phyloP scores from a whole-genome alignment of 2,329 filamentous ascomycete genomes.

The Aspergillus clavatus region DNA sequence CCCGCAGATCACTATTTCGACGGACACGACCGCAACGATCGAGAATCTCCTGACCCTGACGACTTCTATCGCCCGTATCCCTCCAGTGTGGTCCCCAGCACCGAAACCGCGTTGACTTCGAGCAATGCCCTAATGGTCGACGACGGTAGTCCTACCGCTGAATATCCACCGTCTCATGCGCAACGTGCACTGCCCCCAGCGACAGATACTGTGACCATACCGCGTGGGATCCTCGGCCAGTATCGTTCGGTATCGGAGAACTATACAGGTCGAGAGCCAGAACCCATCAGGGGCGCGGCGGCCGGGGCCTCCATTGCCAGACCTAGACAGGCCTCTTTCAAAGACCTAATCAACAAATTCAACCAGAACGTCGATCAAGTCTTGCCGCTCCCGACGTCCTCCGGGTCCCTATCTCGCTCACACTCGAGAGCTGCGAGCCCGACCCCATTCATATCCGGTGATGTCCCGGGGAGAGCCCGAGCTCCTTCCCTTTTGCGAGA shows the following conservation, averaged over 20 bases:
- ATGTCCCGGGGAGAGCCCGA: slow-evolving; percentile 25
- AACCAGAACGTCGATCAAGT: slow-evolving; percentile 56
- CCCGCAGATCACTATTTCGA: slow-evolving; percentile 14
- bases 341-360: slow-evolving; percentile 74
- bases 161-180: slow-evolving; percentile 10
- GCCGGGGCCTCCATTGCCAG: slow-evolving; percentile 16
- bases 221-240: slow-evolving; percentile 20
- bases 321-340: slow-evolving; percentile 63
- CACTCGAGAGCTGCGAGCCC: slow-evolving; percentile 37
- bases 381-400: slow-evolving; percentile 38
- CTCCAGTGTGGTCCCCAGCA: slow-evolving; percentile 28
- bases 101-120: slow-evolving; percentile 18
- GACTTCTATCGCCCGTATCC: slow-evolving; percentile 49
- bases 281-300: slow-evolving; percentile 16
- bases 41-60: slow-evolving; percentile 43
- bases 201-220: slow-evolving; percentile 20
- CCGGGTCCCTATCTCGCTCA: slow-evolving; percentile 29
- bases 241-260: slow-evolving; percentile 32
- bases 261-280: slow-evolving; percentile 14
- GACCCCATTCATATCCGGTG: slow-evolving; percentile 25
- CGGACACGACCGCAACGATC: slow-evolving; percentile 14
- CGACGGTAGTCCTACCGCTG: slow-evolving; percentile 20
- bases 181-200: slow-evolving; percentile 25
- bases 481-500: slow-evolving; percentile 23
- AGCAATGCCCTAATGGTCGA: slow-evolving; percentile 17